Percentiles rank a stretch among this genome's conserved stretches.
phyloP scores from a whole-genome alignment of 192 early-diverging fungal genomes.

The Oehlia diaphana region DNA sequence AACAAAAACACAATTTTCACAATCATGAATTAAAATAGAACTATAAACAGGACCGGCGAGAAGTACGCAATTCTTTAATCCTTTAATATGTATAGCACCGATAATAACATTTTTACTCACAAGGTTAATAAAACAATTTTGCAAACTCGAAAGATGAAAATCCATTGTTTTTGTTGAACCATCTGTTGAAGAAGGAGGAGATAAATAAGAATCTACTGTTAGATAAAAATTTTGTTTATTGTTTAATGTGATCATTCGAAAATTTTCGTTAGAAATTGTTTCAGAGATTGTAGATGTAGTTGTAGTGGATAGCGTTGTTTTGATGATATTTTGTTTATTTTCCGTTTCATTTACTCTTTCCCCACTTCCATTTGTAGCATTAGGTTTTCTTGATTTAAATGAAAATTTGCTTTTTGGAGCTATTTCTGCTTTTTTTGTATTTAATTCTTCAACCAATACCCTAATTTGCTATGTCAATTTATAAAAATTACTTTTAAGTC shows the following conservation, averaged over 20 bases:
- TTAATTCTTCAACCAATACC: constrained; percentile 42
- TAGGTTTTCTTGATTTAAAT: constrained; percentile 56
- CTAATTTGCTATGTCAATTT: constrained; percentile 47
- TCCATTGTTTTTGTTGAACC: constrained; percentile 42
- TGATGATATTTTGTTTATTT: not conserved
- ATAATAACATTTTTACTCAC: constrained; percentile 46
- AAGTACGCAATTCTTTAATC: constrained; percentile 61
- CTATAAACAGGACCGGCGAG: constrained; percentile 67
- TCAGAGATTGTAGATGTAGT: not conserved
- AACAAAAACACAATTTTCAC: constrained; percentile 59
- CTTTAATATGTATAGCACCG: constrained; percentile 76
- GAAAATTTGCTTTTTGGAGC: constrained; percentile 67
- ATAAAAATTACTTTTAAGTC: constrained; percentile 4
- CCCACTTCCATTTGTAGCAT: constrained; percentile 3
- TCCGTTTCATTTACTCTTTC: not conserved
- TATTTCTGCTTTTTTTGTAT: constrained; percentile 38
- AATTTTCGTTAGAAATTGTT: constrained; percentile 20
- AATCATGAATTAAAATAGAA: constrained; percentile 70
- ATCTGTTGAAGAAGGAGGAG: not conserved
- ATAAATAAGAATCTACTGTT: constrained; percentile 35
- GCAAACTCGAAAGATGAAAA: constrained; percentile 59
- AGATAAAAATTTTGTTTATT: constrained; percentile 35
- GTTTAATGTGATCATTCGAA: constrained; percentile 40
- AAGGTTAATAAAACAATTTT: constrained; percentile 66
- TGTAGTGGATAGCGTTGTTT: not conserved